Evolutionary conservation across 2,329 filamentous ascomycete species (phyloP), one percentile per base, ranked within the genome.

Genomic region (Calonectria crousiana): DNA sequence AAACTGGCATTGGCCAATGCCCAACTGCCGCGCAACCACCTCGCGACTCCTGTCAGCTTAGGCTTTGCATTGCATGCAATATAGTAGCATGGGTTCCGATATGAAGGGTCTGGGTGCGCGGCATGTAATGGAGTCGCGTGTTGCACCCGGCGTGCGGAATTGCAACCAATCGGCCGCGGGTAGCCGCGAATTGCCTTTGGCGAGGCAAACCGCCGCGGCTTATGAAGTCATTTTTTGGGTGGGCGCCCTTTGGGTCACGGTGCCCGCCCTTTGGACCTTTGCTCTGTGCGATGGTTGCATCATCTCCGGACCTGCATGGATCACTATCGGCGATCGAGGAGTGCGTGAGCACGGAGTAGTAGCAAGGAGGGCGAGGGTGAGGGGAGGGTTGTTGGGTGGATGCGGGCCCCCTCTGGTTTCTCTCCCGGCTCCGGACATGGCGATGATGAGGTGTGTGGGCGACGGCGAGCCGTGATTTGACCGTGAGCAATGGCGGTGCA

Each of bases 141-240:
- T 47, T 47, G 13, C n/a, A n/a, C 44, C 44, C 20, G 41, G 41
- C 41, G 41, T 47, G 44, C 20, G 44, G 14, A 30, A n/a, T 16
- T 18, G 52, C 30, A 10, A 3, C 32, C 38, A 38, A 26, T 64
- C 71, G 60, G 23, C 77, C 77, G 79, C 41, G 53, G 20, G 67
- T 80, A 81, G 77, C 79, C 79, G 79, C 71, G 77, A 77, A 77
- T 80, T 81, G 74, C 79, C 79, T 76, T 28, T 26, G 26, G 36
- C 47, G 77, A 71, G 67, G 76, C 75, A 26, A 52, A 34, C 32
- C 2, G 49, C 30, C 47, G 69, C 52, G 49, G 41, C 73, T 67
- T 66, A 34, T 65, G 38, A 67, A 51, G 71, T 71, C 67, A 73
- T 66, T 14, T 1, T 41, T 16, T 2, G 16, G 38, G 38, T 20